Evolutionary conservation across 352 stramenopile species (phyloP), one percentile per base, ranked within the genome.

Genomic region (Aphanomyces euteiches): DNA sequence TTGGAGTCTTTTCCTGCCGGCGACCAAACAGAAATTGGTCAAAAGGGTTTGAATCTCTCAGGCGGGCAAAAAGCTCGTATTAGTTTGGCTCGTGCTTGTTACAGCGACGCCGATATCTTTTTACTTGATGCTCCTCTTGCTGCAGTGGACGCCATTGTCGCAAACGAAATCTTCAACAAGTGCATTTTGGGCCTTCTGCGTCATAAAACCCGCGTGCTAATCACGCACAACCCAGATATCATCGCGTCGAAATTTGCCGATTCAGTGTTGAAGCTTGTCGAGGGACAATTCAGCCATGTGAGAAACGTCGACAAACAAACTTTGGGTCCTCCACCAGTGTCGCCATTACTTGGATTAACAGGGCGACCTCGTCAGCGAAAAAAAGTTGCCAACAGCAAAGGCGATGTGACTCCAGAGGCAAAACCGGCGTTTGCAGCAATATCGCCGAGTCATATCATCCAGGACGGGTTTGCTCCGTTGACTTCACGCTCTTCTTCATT

Each of bases 21-120:
- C 1, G 95, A 99, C 73, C 50, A 77, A 56, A 98, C 94, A 0
- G 93, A 98, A 73, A 98, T 99, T 58, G 96, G 96, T 6, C 93
- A 97, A 75, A 91, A 90, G 63, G 93, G 94, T 3, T 83, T 98
- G 17, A 98, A 92, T 61, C 72, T 98, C 4, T 90, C 71, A 5
- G 92, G 93, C 15, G 93, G 92, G 7, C 91, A 98, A 74, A 96
- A 96, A 75, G 71, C 70, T 13, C 45, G 74, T 6, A 72, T 98
- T 5, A 91, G 91, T 37, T 72, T 92, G n/a, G 85, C 84, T 5
- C 78, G 96, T 7, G 60, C 48, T 5, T 67, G 67, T 38, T 97
- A 97, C 74, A 74, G 84, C 56, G 69, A 87, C 65, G 77, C 83
- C 5, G 88, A 98, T 72, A 76, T 98, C 28, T 93, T 89, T 73